phyloP scores from a whole-genome alignment of 2,329 filamentous ascomycete species.

The Neonectria neomacrospora region DNA sequence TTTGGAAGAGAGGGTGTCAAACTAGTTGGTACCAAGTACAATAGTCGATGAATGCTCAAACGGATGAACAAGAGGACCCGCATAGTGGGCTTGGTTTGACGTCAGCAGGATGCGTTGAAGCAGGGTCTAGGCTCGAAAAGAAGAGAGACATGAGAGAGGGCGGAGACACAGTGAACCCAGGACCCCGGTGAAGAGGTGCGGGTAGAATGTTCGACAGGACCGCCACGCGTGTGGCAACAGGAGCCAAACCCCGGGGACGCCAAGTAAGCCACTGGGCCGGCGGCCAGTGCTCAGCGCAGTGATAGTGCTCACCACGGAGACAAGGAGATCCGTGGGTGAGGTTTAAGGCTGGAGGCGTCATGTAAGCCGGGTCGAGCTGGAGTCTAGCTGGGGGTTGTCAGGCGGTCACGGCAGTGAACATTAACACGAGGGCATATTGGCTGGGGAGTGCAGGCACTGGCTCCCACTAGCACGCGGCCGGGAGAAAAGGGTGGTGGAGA shows the following conservation, averaged over 20 bases:
- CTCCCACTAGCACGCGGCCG: constrained; percentile 16
- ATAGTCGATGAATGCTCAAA: constrained; percentile 35
- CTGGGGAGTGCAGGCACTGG: constrained; percentile 23
- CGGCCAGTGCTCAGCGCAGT: background rate
- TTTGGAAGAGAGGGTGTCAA: constrained; percentile 33
- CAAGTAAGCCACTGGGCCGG: constrained; percentile 35
- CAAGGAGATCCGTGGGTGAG: constrained; percentile 10
- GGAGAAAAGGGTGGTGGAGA: constrained; percentile 33
- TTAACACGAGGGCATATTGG: constrained; percentile 33
- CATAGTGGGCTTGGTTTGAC: constrained; percentile 25
- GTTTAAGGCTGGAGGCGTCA: constrained; percentile 8
- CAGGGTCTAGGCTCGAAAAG: constrained; percentile 16
- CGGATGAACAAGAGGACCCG: constrained; percentile 14
- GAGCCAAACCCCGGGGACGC: constrained; percentile 35
- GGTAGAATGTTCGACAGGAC: constrained; percentile 37
- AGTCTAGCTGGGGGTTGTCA: constrained; percentile 18
- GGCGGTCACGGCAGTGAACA: constrained; percentile 35
- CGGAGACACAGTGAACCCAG: constrained; percentile 31
- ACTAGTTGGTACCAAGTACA: constrained; percentile 28
- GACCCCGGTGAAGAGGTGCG: constrained; percentile 30
- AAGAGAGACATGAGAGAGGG: constrained; percentile 19
- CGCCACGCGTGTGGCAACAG: constrained; percentile 32
- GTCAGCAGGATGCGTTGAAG: constrained; percentile 26
- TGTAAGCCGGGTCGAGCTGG: constrained; percentile 12
- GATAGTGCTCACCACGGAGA: constrained; percentile 1